These are phyloP conservation scores for Russula brevipes DNA, from an alignment of 768 basidiomycete species.

Conservation along the genomic window DNA sequence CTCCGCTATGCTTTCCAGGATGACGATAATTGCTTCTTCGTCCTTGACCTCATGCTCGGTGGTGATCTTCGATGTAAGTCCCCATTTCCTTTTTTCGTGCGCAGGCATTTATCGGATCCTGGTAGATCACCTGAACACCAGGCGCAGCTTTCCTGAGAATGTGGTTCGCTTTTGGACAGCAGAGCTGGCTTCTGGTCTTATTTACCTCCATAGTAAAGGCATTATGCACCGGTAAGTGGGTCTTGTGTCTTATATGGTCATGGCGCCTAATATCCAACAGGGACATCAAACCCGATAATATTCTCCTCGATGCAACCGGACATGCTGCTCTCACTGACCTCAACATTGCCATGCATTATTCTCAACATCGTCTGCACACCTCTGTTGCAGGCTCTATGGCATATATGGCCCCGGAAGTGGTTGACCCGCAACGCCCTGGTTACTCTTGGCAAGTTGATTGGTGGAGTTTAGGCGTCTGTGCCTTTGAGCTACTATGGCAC, in stretches of 20 bases:
- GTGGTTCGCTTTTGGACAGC: conserved; percentile 84
- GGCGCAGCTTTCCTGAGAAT: conserved; percentile 58
- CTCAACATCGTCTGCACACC: conserved; percentile 79
- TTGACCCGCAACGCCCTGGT: conserved; percentile 64
- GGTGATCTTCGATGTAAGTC: conserved; percentile 86
- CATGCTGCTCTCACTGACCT: conserved; percentile 98
- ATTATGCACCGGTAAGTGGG: conserved; percentile 86
- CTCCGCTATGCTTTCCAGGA: conserved; percentile 96
- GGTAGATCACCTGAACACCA: conserved; percentile 80
- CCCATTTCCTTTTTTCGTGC: background rate
- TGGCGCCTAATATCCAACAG: conserved; percentile 37
- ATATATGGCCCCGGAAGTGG: conserved; percentile 99
- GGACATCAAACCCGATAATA: conserved; percentile 96
- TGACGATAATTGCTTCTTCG: conserved; percentile 96
- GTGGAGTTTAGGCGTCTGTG: conserved; percentile 92
- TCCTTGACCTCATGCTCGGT: conserved; percentile 93
- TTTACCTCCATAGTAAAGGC: conserved; percentile 84
- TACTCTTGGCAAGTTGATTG: conserved; percentile 93
- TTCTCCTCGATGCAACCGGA: conserved; percentile 87
- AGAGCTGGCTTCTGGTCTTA: conserved; percentile 77
- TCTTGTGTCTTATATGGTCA: conserved; percentile 19
- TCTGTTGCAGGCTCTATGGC: conserved; percentile 98
- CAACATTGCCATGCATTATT: conserved; percentile 98
- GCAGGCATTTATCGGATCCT: conserved; percentile 9
- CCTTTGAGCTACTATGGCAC: conserved; percentile 83